These are phyloP conservation scores for Penicillium aurantiogriseum DNA, from an alignment of 2,329 filamentous ascomycete species.

Conservation along the genomic window DNA sequence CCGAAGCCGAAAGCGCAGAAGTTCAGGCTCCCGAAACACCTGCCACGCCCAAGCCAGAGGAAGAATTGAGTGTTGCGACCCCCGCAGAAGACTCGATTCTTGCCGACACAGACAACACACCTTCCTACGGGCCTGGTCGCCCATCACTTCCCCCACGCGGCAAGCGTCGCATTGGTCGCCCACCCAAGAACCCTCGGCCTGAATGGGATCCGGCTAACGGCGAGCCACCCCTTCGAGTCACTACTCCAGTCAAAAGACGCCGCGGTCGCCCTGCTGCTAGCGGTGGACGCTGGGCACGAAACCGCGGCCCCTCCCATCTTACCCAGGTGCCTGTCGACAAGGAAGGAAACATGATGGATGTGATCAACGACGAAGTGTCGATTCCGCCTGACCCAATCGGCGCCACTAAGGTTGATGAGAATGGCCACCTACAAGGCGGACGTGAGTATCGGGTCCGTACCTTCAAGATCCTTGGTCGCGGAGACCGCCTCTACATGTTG, in stretches of 20 bases:
- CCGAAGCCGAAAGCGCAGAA: conserved; percentile 42
- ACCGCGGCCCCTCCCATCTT: conserved; percentile 71
- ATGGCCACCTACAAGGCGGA: conserved; percentile 76
- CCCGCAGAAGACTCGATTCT: conserved; percentile 41
- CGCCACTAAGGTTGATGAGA: conserved; percentile 88
- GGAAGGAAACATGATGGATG: conserved; percentile 86
- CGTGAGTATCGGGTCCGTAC: conserved; percentile 94
- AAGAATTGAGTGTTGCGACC: conserved; percentile 44
- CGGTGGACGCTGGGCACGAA: conserved; percentile 68
- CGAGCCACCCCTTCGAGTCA: conserved; percentile 42
- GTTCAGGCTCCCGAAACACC: conserved; percentile 11
- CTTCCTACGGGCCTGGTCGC: conserved; percentile 46
- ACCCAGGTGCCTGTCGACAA: conserved; percentile 87
- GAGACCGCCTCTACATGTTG: conserved; percentile 90
- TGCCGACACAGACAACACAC: conserved; percentile 52
- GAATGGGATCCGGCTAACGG: conserved; percentile 66
- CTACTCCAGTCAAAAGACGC: conserved; percentile 56
- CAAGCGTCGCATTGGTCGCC: conserved; percentile 75
- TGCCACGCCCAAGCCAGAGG: conserved; percentile 37
- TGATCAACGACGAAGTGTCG: conserved; percentile 86
- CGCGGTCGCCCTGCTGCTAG: conserved; percentile 57
- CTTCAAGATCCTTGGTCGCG: conserved; percentile 83
- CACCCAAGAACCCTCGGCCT: conserved; percentile 78
- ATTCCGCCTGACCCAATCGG: conserved; percentile 84
- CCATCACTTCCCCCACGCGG: conserved; percentile 60